Evolutionary conservation across 2,329 filamentous ascomycete species (phyloP).

Genomic region (Magnaporthales sp.): DNA sequence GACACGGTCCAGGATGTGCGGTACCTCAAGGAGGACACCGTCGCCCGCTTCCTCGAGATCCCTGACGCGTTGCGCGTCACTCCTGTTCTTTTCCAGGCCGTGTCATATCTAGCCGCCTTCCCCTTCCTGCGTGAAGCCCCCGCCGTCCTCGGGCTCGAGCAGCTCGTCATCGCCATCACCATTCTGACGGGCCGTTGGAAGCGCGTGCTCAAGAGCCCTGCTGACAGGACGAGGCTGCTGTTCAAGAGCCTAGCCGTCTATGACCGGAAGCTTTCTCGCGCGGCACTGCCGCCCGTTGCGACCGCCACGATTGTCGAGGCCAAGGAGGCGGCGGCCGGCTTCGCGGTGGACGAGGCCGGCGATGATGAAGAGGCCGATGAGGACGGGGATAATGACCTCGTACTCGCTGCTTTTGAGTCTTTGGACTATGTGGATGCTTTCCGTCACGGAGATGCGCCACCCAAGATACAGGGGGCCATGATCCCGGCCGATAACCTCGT

Average conservation of each 20-base stretch:
- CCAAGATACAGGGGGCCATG: constrained; percentile 52
- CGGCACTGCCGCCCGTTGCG: constrained; percentile 11
- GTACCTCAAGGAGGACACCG: constrained; percentile 62
- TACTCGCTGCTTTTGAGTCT: constrained; percentile 59
- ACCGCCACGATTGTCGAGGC: constrained; percentile 9
- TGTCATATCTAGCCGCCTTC: constrained; percentile 64
- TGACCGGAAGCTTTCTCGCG: constrained; percentile 45
- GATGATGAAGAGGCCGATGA: constrained; percentile 25
- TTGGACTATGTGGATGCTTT: constrained; percentile 57
- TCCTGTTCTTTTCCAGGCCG: constrained; percentile 62
- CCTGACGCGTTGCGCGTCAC: constrained; percentile 61
- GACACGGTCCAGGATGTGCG: constrained; percentile 52
- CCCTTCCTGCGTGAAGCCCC: constrained; percentile 65
- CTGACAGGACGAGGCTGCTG: constrained; percentile 53
- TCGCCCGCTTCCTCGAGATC: constrained; percentile 64
- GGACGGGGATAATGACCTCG: constrained; percentile 50
- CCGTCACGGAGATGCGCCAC: constrained; percentile 37
- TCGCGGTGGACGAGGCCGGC: constrained; percentile 34
- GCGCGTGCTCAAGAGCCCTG: constrained; percentile 49
- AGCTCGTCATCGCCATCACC: constrained; percentile 63
- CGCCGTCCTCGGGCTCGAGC: constrained; percentile 59
- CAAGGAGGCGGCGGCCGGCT: constrained; percentile 23
- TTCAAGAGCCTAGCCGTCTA: constrained; percentile 67
- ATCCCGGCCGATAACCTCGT: constrained; percentile 68
- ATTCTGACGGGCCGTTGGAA: constrained; percentile 64